Evolutionary conservation across 257 asterid genomes (phyloP), one percentile per base, ranked within the genome.

Genomic region (Thymus quinquecostatus): DNA sequence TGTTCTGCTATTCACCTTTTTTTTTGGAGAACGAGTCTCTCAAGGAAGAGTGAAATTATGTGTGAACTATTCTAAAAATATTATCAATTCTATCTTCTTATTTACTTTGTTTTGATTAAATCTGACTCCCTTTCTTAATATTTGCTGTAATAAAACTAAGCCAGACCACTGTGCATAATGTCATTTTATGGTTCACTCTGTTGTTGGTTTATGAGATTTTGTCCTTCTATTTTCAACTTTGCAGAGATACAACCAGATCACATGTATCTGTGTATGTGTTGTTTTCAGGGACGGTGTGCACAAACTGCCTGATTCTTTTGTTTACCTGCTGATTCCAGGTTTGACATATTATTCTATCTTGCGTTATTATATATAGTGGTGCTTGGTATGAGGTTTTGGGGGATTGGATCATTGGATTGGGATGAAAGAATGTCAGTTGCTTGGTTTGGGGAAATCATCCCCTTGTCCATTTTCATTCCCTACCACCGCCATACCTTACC

Each of bases 301-400:
- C 84, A 68, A 69, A 41, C 84, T 93, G 63, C 97, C 97, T 0
- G 91, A 91, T 84, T 86, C 91, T 9, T 91, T 82, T 69, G 92
- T 93, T 73, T 93, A 91, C 86, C 88, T 93, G 75, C 89, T 93
- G 78, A 89, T 93, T 78, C 98, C 98, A 84, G 98, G 98, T 91
- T 70, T 56, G 53, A 58, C 63, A 60, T 55, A 5, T 60, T 43
- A 57, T 56, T 27, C 40, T 53, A 1, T 54, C 60, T 40, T 72
- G 43, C 58, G 12, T n/a, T 68, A 59, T 56, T 36, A 14, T 58
- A 28, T 45, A 12, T 62, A 14, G 3, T 28, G 29, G 40, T 64
- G 56, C 57, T 45, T 64, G 36, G 29, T 45, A 29, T 3, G 10
- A 8, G 51, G 9, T 9, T 59, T 34, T 53, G 21, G 45, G 64